Base-by-base conservation (phyloP, 805 yeast species). In the Lachancea sp. region DNA sequence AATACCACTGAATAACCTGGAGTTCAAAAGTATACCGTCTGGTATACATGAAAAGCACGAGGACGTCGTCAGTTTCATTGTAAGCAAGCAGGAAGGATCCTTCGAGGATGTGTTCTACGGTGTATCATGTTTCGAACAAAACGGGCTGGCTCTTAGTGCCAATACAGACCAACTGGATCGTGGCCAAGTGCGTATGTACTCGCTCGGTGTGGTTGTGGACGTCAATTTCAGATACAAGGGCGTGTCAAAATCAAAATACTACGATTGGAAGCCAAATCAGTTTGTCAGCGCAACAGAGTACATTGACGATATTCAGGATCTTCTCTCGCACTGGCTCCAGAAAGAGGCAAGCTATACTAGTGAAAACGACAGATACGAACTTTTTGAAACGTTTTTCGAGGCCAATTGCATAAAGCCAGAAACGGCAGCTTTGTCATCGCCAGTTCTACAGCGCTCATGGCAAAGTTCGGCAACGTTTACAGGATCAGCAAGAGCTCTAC, bases 1-100 rank as follows among this genome's bases (percentile, higher is more conserved):
- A 16, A 36, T 44, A 18, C 27, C 49, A 26, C 54, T 77, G 20
- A 60, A 68, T 26, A 73, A 74, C 11, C 56, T 82, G 3, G 89
- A 82, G 60, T 82, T 73, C 62, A 76, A 78, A 51, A 68, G 81
- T n/a, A 62, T 82, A 36, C 89, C 89, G 0, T 79, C 86, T 0
- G 88, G 90, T 1, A 65, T 81, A 2, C 89, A 82, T 55, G 70
- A 75, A 12, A 45, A 49, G 3, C 67, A 69, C 2, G 59, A 60
- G 12, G 89, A 82, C 55, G 73, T 76, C 1, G 68, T 82, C 1
- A 74, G 76, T 42, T 81, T 82, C 60, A 72, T 70, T 2, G 59
- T 68, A 6, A 65, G 69, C 8, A 63, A 59, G 32, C 45, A 49
- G 10, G 46, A 55, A 9, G 46, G 55, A 9, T 49, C 44, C 2